Percentiles rank a stretch among this genome's conserved stretches.
Evolutionary conservation across 2,329 filamentous ascomycete genomes (phyloP).

Genomic region (Pestalotiopsis fici): DNA sequence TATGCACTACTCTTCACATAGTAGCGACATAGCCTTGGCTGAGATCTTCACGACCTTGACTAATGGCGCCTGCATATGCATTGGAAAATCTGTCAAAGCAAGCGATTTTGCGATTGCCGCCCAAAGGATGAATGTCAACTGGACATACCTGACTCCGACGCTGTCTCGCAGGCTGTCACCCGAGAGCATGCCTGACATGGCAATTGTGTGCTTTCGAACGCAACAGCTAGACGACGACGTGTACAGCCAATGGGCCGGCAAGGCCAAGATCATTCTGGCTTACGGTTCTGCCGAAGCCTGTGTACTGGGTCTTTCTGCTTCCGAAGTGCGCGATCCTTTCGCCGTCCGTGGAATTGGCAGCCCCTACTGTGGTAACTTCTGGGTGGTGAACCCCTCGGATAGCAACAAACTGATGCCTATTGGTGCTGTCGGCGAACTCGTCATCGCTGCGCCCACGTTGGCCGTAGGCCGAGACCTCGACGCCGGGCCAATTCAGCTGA

Average conservation of each 20-base stretch:
- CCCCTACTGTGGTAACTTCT: conserved; percentile 50
- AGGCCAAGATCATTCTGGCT: conserved; percentile 47
- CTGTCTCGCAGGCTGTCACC: conserved; percentile 39
- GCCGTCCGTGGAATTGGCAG: conserved; percentile 44
- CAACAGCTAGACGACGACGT: conserved; percentile 51
- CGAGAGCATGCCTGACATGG: conserved; percentile 24
- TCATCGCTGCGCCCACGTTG: conserved; percentile 58
- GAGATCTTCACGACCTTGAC: conserved; percentile 55
- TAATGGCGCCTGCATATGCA: conserved; percentile 52
- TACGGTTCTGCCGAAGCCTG: conserved; percentile 55
- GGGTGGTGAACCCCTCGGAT: conserved; percentile 55
- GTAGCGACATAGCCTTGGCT: conserved; percentile 53
- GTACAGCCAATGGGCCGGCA: conserved; percentile 46
- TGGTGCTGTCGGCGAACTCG: conserved; percentile 58
- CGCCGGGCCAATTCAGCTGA: conserved; percentile 22
- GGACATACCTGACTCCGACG: conserved; percentile 50
- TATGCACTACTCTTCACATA: conserved; percentile 58
- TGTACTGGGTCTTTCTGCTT: conserved; percentile 51
- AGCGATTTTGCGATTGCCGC: conserved; percentile 43
- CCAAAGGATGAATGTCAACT: conserved; percentile 41
- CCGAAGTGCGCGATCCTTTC: conserved; percentile 38
- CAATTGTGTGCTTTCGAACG: conserved; percentile 40
- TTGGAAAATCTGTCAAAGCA: conserved; percentile 38
- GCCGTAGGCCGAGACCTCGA: conserved; percentile 38
- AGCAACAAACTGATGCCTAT: conserved; percentile 51